Evolutionary conservation across 2,329 filamentous ascomycete genomes (phyloP).

Genomic region (Neopestalotiopsis rosae): DNA sequence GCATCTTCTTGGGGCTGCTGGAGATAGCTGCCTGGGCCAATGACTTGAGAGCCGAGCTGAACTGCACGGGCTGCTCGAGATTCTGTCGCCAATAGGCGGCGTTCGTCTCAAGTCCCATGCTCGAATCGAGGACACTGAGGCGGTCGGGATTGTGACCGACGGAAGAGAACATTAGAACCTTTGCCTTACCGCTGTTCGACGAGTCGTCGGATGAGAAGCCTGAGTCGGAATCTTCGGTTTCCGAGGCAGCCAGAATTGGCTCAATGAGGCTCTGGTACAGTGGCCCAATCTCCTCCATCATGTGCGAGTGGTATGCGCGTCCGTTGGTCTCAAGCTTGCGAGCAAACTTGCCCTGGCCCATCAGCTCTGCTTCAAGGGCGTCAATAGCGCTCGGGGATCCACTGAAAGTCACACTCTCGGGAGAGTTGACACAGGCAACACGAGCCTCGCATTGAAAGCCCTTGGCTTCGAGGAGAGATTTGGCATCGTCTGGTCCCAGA

Average conservation of each 20-base stretch:
- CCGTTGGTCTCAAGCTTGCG: constrained; percentile 19
- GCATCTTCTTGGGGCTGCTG: constrained; percentile 18
- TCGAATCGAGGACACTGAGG: background rate
- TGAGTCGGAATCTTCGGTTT: background rate
- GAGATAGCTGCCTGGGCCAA: constrained; percentile 17
- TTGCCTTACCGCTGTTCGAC: background rate
- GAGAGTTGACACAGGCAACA: constrained; percentile 15
- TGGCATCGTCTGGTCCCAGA: too few species aligned
- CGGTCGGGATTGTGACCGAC: background rate
- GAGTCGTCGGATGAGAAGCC: background rate
- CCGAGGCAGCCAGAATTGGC: background rate
- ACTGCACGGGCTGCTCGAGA: constrained; percentile 9
- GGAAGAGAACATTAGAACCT: constrained; percentile 4
- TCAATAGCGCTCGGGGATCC: background rate
- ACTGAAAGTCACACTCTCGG: constrained; percentile 12
- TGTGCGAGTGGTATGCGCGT: constrained; percentile 25
- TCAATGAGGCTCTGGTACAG: constrained; percentile 18
- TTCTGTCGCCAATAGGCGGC: constrained; percentile 6
- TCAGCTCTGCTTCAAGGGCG: constrained; percentile 6
- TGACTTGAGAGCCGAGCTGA: background rate
- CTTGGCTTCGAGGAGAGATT: too few species aligned
- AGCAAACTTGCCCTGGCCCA: constrained; percentile 4
- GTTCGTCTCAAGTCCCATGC: too few species aligned
- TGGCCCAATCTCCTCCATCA: constrained; percentile 20
- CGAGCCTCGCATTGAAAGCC: background rate